Percentiles rank a stretch among this genome's conserved stretches.
Evolutionary conservation across 108 stramenopile species (phyloP).

Genomic region (Fragilaria crotonensis): DNA sequence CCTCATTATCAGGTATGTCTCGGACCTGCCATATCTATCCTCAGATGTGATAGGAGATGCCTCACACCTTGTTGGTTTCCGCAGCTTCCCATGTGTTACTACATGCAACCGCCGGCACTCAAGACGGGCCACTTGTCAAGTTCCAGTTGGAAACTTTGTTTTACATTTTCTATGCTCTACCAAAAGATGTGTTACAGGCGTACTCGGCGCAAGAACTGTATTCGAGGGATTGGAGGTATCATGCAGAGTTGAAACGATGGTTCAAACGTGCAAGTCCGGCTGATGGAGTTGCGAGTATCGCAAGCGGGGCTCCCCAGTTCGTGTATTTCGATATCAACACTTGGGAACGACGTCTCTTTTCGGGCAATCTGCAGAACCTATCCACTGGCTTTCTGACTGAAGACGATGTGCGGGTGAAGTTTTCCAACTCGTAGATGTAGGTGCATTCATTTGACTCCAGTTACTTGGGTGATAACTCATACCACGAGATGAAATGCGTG

Average conservation of each 20-base stretch:
- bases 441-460: no score
- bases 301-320: slow-evolving; percentile 54
- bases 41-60: not conserved
- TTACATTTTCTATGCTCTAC: slow-evolving; percentile 97
- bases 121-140: slow-evolving; percentile 92
- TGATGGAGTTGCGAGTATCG: slow-evolving; percentile 47
- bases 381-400: slow-evolving; percentile 74
- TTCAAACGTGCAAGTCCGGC: slow-evolving; percentile 77
- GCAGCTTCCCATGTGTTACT: slow-evolving; percentile 93
- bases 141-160: slow-evolving; percentile 98
- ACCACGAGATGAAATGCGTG: no score
- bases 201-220: slow-evolving; percentile 98
- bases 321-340: slow-evolving; percentile 88
- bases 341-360: slow-evolving; percentile 81
- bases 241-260: slow-evolving; percentile 94
- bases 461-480: no score
- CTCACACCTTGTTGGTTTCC: not conserved
- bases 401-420: slow-evolving; percentile 83
- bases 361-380: slow-evolving; percentile 79
- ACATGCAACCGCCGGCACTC: slow-evolving; percentile 88
- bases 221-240: slow-evolving; percentile 95
- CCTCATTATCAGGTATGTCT: slow-evolving; percentile 85
- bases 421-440: slow-evolving; percentile 59
- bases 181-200: slow-evolving; percentile 94
- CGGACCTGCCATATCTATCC: not conserved